A percentile compares a stretch with the other conserved stretches of the same genome.
Evolutionary conservation across 2,329 filamentous ascomycete species (phyloP).

Genomic region (Trichoderma koningiopsis): DNA sequence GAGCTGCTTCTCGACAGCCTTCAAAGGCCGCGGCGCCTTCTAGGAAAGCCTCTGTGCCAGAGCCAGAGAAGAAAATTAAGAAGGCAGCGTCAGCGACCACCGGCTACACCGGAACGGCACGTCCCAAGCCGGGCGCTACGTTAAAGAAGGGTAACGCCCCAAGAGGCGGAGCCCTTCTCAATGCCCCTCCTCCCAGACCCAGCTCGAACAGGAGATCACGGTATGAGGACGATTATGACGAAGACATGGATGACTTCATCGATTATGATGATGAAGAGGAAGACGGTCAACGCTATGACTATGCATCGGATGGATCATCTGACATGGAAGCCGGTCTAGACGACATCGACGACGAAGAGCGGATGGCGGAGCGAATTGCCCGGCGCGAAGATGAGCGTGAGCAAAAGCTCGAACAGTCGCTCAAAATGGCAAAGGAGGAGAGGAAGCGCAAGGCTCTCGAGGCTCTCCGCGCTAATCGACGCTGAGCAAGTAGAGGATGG

Average conservation of each 20-base stretch:
- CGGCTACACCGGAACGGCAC: conserved; percentile 66
- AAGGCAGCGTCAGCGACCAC: conserved; percentile 64
- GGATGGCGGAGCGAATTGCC: conserved; percentile 61
- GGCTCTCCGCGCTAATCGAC: conserved; percentile 37
- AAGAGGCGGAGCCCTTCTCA: conserved; percentile 47
- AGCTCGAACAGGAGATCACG: conserved; percentile 39
- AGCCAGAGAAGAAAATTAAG: conserved; percentile 60
- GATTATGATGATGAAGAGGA: conserved; percentile 62
- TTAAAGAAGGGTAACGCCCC: conserved; percentile 39
- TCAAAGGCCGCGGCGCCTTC: conserved; percentile 5
- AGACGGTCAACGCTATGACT: conserved; percentile 52
- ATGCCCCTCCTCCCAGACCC: conserved; percentile 36
- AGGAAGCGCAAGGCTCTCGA: conserved; percentile 49
- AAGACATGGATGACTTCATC: conserved; percentile 63
- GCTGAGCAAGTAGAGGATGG: conserved; percentile 28
- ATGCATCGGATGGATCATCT: conserved; percentile 67
- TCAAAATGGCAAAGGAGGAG: conserved; percentile 65
- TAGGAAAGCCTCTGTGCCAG: conserved; percentile 35
- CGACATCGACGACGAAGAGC: conserved; percentile 74
- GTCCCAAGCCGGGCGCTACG: conserved; percentile 51
- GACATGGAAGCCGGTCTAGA: conserved; percentile 79
- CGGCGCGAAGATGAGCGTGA: conserved; percentile 69
- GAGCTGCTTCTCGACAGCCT: conserved; percentile 16
- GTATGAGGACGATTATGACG: conserved; percentile 63
- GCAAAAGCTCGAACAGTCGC: conserved; percentile 60